A percentile compares a stretch with the other conserved stretches of the same genome.
Evolutionary conservation across 768 basidiomycete genomes (phyloP).

Genomic region (Pulveroboletus ravenelii): DNA sequence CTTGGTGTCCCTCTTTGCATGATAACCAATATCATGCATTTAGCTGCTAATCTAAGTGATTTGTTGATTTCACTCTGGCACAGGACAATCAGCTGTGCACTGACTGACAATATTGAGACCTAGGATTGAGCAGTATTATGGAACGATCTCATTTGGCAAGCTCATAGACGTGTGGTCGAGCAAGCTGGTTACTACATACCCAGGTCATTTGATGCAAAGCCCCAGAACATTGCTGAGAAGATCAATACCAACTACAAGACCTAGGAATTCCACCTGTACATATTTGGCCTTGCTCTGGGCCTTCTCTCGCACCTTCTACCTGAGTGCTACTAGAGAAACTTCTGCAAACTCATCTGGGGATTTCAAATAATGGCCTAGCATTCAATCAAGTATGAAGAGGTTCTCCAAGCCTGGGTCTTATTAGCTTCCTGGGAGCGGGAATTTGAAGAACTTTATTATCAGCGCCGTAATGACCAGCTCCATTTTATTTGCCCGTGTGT

Average conservation of each 20-base stretch:
- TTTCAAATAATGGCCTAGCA: slow-evolving; percentile 22
- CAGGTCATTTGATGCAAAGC: slow-evolving; percentile 15
- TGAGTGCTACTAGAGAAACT: slow-evolving; percentile 11
- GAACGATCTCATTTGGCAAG: no score
- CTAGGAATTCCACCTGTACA: slow-evolving; percentile 21
- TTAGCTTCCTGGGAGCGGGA: slow-evolving; percentile 26
- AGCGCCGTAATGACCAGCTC: slow-evolving; percentile 16
- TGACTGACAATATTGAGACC: no score
- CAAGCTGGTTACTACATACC: background rate
- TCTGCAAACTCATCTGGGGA: slow-evolving; percentile 20
- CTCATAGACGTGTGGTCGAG: no score
- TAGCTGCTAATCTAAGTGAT: no score
- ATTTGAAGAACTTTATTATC: slow-evolving; percentile 29
- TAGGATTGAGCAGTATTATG: no score
- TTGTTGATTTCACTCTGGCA: no score
- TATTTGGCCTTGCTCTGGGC: slow-evolving; percentile 14
- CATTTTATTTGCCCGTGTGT: slow-evolving; percentile 30
- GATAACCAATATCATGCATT: no score
- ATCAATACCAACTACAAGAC: slow-evolving; percentile 29
- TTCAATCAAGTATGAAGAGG: background rate
- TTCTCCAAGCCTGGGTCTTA: no score
- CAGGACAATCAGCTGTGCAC: no score
- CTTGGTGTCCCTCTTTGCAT: no score
- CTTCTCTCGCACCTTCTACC: slow-evolving; percentile 18
- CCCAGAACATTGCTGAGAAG: slow-evolving; percentile 23